These are phyloP conservation scores for Rhodotorula sp. DNA, from an alignment of 1,284 basidiomycete species.

Conservation along the genomic window DNA sequence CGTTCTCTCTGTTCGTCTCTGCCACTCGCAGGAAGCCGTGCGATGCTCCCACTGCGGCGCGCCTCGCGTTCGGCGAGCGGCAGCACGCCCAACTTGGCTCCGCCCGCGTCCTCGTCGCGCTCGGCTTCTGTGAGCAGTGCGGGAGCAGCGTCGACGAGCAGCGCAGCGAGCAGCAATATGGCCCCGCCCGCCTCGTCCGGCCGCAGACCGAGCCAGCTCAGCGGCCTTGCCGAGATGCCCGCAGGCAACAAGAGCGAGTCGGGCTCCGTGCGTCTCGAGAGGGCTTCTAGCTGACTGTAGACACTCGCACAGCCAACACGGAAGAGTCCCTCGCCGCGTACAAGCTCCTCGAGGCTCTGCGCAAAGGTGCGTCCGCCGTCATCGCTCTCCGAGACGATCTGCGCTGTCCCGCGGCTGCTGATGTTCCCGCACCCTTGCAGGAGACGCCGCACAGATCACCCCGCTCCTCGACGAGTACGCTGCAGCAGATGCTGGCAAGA, in stretches of 20 bases:
- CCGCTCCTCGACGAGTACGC: slow-evolving; percentile 14
- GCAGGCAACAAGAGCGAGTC: background rate
- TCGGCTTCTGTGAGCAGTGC: no score
- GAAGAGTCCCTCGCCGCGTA: slow-evolving; percentile 41
- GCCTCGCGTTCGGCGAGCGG: no score
- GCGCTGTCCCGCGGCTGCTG: background rate
- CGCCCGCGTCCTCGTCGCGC: no score
- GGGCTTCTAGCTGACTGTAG: background rate
- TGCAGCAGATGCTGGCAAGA: background rate
- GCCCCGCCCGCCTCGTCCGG: no score
- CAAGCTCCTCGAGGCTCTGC: slow-evolving; percentile 42
- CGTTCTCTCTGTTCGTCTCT: no score
- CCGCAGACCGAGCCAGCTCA: no score
- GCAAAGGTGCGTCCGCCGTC: slow-evolving; percentile 33
- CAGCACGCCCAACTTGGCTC: no score
- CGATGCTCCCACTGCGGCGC: no score
- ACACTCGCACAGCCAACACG: slow-evolving; percentile 16
- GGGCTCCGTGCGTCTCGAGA: background rate
- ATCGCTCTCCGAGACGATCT: background rate
- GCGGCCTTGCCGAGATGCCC: no score
- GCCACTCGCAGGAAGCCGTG: no score
- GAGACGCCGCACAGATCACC: slow-evolving; percentile 13
- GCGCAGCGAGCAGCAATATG: no score
- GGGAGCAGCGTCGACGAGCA: no score
- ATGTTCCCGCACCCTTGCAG: background rate